Conservation (phyloP, 2,329 filamentous ascomycete genomes). For the Didymella lethalis region DNA sequence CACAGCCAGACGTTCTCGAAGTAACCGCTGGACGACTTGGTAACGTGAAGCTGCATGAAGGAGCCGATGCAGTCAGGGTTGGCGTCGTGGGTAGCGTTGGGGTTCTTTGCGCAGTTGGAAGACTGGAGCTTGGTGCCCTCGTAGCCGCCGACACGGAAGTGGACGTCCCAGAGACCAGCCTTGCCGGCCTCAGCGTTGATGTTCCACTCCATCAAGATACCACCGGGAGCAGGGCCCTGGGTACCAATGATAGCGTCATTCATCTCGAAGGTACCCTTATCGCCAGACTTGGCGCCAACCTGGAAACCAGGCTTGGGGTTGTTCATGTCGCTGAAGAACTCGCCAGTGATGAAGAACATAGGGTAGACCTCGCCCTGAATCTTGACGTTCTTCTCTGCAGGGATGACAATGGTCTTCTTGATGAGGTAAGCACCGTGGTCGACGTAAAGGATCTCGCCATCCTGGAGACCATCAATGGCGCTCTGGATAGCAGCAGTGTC, state of each 20-base stretch:
- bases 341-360: slow-evolving; percentile 82
- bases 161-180: slow-evolving; percentile 91
- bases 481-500: slow-evolving; percentile 86
- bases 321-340: slow-evolving; percentile 73
- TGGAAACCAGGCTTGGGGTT: slow-evolving; percentile 88
- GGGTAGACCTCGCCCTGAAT: slow-evolving; percentile 94
- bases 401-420: slow-evolving; percentile 66
- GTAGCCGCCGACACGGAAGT: slow-evolving; percentile 89
- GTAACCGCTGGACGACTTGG: slow-evolving; percentile 69
- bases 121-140: slow-evolving; percentile 84
- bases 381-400: slow-evolving; percentile 72
- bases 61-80: slow-evolving; percentile 75
- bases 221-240: slow-evolving; percentile 81
- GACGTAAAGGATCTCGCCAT: slow-evolving; percentile 69
- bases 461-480: slow-evolving; percentile 71
- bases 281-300: slow-evolving; percentile 74
- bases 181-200: slow-evolving; percentile 72
- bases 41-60: slow-evolving; percentile 69
- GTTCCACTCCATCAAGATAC: slow-evolving; percentile 93
- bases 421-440: slow-evolving; percentile 71
- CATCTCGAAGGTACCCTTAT: slow-evolving; percentile 83
- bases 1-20: slow-evolving; percentile 92
- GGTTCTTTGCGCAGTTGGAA: slow-evolving; percentile 80
- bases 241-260: slow-evolving; percentile 88
- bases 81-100: slow-evolving; percentile 66